A percentile compares a stretch with the other conserved stretches of the same genome.
Evolutionary conservation across 495 filamentous ascomycete genomes (phyloP).

Genomic region (Aspergillus cavernicola): DNA sequence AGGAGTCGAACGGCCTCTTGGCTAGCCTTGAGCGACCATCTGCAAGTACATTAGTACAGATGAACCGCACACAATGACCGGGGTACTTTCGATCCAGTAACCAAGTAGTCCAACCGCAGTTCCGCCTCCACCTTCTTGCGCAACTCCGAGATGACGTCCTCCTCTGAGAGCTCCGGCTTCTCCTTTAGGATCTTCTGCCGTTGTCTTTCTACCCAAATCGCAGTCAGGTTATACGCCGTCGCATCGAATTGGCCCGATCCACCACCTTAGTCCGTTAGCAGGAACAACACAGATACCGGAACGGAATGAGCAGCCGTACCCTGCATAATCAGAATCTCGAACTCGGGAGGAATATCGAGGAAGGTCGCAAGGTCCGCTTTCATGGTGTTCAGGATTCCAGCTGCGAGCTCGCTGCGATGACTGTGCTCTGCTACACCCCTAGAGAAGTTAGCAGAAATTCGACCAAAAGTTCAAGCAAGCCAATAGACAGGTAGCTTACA

Average conservation of each 20-base stretch:
- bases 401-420: constrained; percentile 78
- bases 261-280: constrained; percentile 36
- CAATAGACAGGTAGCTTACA: constrained; percentile 49
- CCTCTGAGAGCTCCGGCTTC: constrained; percentile 36
- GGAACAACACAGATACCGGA: background rate
- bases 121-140: constrained; percentile 59
- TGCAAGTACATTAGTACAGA: constrained; percentile 13
- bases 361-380: constrained; percentile 63
- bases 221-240: constrained; percentile 74
- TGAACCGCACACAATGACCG: background rate
- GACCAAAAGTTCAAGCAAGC: background rate
- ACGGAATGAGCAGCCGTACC: constrained; percentile 19
- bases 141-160: constrained; percentile 56
- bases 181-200: constrained; percentile 34
- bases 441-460: constrained; percentile 4
- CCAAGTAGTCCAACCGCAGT: constrained; percentile 80
- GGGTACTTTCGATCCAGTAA: constrained; percentile 63
- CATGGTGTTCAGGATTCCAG: constrained; percentile 60
- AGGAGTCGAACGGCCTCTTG: constrained; percentile 77
- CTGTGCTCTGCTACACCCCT: constrained; percentile 70
- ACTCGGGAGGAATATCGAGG: constrained; percentile 70
- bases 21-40: constrained; percentile 89
- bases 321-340: constrained; percentile 80
- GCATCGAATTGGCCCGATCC: constrained; percentile 82
- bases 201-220: constrained; percentile 67